Evolutionary conservation across 2,329 filamentous ascomycete species (phyloP), one percentile per base, ranked within the genome.

Genomic region (Aspergillus clavatus): DNA sequence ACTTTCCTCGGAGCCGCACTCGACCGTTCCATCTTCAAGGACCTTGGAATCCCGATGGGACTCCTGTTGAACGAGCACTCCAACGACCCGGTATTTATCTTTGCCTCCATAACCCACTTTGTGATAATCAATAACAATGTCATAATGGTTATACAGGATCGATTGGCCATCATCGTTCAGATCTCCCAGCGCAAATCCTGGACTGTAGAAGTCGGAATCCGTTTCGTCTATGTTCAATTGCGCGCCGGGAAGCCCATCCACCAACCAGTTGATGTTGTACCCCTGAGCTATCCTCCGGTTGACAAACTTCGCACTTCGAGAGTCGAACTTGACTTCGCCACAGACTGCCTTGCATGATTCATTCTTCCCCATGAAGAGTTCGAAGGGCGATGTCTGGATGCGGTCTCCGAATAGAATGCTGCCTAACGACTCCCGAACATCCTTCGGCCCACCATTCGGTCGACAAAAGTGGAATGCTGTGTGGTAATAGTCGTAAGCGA

Each of bases 401-500:
- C 93, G 82, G 71, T 98, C 93, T 56, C 93, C 93, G 59, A 98
- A 98, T 41, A 98, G 72, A 63, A 98, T 98, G 75, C 91, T 96
- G 19, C 93, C 93, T 52, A 98, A 70, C 53, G 87, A 93, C 72
- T 96, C 93, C 31, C 87, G 84, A 18, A 95, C 82, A 72, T 86
- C 80, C 65, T 90, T 69, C 7, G 89, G 83, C 2, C 88, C 88
- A 49, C 77, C 83, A 45, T 86, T 73, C 2, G 91, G 93, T 57
- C 79, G 73, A 70, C 93, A 98, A 74, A 96, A 95, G 62, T 87
- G 83, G 70, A 98, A 95, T 3, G 79, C 79, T 5, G 83, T 80
- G 59, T 93, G 83, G 67, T 98, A 98, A 75, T 98, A 97, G 71
- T 97, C 91, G 76, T 87, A 98, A 4, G 91, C 87, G 60, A 97